Base-by-base conservation (phyloP, 2,329 filamentous ascomycete species). In the Colletotrichum sp. region DNA sequence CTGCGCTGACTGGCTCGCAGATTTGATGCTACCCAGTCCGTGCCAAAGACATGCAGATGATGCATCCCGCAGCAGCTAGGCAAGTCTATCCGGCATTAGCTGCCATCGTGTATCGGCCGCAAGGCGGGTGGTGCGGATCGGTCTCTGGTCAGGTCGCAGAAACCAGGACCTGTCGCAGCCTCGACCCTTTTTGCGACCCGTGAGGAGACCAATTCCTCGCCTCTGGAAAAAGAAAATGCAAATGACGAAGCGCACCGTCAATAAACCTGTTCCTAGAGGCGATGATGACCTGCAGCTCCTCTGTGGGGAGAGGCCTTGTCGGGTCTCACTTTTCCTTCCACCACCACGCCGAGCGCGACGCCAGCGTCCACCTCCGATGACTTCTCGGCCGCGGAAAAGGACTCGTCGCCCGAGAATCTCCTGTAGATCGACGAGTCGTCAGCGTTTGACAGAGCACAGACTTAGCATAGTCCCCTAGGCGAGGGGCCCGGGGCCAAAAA, bases 381-480 rank as follows among this genome's bases (percentile, higher is more conserved):
- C 24, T 75, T 66, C 13, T 74, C 69, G 43, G 66, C 61, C 67
- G 55, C 48, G 69, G 66, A 63, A 69, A 78, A 78, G 21, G 77
- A 78, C 64, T 78, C 77, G 59, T 78, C 77, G 34, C 77, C 77
- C 60, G 77, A 78, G 60, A 78, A 78, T 64, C 75, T 74, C 77
- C 77, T 78, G 67, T 52, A 61, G 39, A 63, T 32, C 16, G 21
- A 61, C 32, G 39, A 21, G 39, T 57, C 61, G 72, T 78, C 69
- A 77, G 77, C 72, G 69, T 69, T 34, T 34, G 48, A 16, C 32
- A 64, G 64, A 39, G 59, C 14, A 69, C 32, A 65, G 63, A 61
- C 30, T 59, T 59, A 24, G n/a, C 55, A 67, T 28, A 65, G 34
- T 64, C 55, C 71, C 26, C 59, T 14, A 8, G 34, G 16, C 26